Percentiles rank a stretch among this genome's conserved stretches.
Conservation (phyloP, 345 rosid species). For the Firmiana major region DNA sequence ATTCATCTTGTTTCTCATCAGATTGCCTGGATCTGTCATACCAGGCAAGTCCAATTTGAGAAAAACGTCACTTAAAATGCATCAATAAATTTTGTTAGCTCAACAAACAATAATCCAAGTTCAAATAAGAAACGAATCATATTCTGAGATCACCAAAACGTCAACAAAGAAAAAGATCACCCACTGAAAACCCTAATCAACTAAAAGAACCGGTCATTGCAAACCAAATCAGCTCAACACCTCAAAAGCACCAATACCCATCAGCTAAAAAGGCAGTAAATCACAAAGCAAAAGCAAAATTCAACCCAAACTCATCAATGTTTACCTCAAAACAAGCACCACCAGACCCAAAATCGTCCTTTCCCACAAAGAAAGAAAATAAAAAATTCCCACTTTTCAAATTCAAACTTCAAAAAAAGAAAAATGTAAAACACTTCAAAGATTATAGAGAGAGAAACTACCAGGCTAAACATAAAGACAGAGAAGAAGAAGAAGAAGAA, state of each 20-base stretch:
- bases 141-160: not conserved
- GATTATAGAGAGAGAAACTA: slow-evolving; percentile 3
- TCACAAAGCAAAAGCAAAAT: slow-evolving; percentile 5
- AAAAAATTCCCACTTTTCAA: slow-evolving; percentile 7
- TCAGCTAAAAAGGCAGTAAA: not conserved
- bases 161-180: not conserved
- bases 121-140: slow-evolving; percentile 3
- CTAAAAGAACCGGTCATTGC: not conserved
- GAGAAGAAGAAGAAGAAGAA: slow-evolving; percentile 1
- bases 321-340: not conserved
- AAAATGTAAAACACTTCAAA: not conserved
- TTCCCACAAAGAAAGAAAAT: not conserved
- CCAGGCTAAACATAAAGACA: slow-evolving; percentile 4
- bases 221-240: not conserved
- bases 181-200: slow-evolving; percentile 6
- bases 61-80: not conserved
- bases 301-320: slow-evolving; percentile 22
- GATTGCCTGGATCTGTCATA: slow-evolving; percentile 25
- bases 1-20: not conserved
- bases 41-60: not conserved
- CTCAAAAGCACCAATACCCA: not conserved
- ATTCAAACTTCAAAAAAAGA: slow-evolving; percentile 2
- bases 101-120: not conserved
- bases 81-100: not conserved
- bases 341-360: slow-evolving; percentile 21